These are phyloP conservation scores for Licmophora abbreviata DNA, from an alignment of 108 stramenopile species.

Conservation along the genomic window DNA sequence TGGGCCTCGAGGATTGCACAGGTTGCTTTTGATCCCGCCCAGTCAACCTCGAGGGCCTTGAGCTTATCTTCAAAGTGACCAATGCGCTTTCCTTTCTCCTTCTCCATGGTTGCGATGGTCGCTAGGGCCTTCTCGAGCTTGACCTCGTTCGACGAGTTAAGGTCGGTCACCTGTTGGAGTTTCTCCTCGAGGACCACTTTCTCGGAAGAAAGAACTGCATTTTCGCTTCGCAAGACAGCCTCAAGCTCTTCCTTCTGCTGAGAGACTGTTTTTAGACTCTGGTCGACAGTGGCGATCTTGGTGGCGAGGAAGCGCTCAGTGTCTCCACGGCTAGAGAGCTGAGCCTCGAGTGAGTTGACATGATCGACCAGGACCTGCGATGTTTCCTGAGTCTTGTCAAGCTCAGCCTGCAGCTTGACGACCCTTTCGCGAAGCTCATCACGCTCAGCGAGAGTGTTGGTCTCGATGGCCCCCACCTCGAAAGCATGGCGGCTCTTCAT, in stretches of 20 bases:
- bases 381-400: slow-evolving; percentile 58
- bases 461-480: slow-evolving; percentile 3
- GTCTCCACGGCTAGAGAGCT: slow-evolving; percentile 47
- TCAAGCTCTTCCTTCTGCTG: slow-evolving; percentile 23
- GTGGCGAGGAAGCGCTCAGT: slow-evolving; percentile 70
- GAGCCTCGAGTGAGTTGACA: slow-evolving; percentile 66
- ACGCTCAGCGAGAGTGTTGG: not conserved
- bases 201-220: not conserved
- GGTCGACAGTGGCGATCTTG: slow-evolving; percentile 64
- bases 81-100: slow-evolving; percentile 21
- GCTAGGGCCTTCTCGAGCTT: slow-evolving; percentile 9
- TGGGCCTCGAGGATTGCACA: slow-evolving; percentile 49
- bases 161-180: not conserved
- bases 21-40: slow-evolving; percentile 40
- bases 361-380: slow-evolving; percentile 74
- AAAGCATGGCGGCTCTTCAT: slow-evolving; percentile 4
- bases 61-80: slow-evolving; percentile 18
- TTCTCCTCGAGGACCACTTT: slow-evolving; percentile 9
- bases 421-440: slow-evolving; percentile 16
- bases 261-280: slow-evolving; percentile 21
- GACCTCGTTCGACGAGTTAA: not conserved
- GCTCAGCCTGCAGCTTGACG: slow-evolving; percentile 45
- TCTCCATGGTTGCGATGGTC: slow-evolving; percentile 20
- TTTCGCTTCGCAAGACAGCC: slow-evolving; percentile 5
- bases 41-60: slow-evolving; percentile 35